A percentile compares a stretch with the other conserved stretches of the same genome.
These are phyloP conservation scores for Tolypocladium endophyticum DNA, from an alignment of 2,329 filamentous ascomycete genomes.

Conservation along the genomic window DNA sequence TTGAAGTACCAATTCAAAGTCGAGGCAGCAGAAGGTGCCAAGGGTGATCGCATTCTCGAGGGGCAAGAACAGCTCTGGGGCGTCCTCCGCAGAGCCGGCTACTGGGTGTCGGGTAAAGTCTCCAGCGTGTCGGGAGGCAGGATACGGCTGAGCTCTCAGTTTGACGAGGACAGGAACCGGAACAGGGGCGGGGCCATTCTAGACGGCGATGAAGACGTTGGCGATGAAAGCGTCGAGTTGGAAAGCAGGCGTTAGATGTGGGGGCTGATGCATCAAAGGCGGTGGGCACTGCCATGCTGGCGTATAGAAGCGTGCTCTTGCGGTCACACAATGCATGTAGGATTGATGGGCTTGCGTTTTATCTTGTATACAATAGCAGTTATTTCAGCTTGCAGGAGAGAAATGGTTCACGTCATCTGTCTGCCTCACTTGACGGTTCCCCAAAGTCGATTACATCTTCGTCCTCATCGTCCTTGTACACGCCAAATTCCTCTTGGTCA, in stretches of 20 bases:
- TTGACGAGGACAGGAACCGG: constrained; percentile 23
- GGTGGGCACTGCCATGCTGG: background rate
- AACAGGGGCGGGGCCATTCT: constrained; percentile 35
- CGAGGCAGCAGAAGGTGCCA: constrained; percentile 70
- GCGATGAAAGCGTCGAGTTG: constrained; percentile 32
- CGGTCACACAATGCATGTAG: background rate
- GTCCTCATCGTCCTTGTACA: constrained; percentile 15
- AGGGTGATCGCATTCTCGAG: constrained; percentile 45
- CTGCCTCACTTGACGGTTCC: constrained; percentile 10
- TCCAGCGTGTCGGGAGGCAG: constrained; percentile 43
- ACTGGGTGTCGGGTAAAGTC: constrained; percentile 50
- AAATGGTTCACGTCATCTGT: background rate
- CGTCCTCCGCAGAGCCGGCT: constrained; percentile 38
- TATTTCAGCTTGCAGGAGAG: background rate
- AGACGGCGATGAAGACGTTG: constrained; percentile 30
- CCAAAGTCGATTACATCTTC: constrained; percentile 25
- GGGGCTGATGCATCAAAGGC: background rate
- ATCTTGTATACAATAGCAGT: background rate
- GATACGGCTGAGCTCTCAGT: constrained; percentile 36
- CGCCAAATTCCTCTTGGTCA: constrained; percentile 7
- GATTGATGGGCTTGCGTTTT: background rate
- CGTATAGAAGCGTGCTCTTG: background rate
- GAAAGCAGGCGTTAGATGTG: constrained; percentile 20
- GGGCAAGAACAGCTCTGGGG: constrained; percentile 58
- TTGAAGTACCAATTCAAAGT: constrained; percentile 96